A percentile compares a stretch with the other conserved stretches of the same genome.
phyloP scores from a whole-genome alignment of 169 alveolate species.

The Plasmodium coatneyi region DNA sequence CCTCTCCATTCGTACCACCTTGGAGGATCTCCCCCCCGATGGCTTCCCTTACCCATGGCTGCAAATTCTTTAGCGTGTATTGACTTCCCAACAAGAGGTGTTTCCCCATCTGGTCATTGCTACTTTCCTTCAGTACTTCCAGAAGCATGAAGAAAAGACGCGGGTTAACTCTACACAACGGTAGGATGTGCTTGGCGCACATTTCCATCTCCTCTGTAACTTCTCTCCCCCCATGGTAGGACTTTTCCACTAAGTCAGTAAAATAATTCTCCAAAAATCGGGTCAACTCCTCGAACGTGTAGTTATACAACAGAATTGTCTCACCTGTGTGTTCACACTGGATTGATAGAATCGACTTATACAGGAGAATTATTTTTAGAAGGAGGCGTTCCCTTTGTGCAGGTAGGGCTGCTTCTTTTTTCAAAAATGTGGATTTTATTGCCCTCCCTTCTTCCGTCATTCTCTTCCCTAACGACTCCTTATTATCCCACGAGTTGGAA shows the following conservation, averaged over 20 bases:
- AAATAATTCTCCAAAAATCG: conserved; percentile 17
- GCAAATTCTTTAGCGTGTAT: not conserved
- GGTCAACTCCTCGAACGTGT: conserved; percentile 19
- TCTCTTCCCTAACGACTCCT: not conserved
- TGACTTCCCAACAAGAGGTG: not conserved
- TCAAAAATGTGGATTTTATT: not conserved
- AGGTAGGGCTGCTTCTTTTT: not conserved
- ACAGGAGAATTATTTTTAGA: not conserved
- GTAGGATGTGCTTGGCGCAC: conserved; percentile 4
- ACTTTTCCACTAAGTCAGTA: not conserved
- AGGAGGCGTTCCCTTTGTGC: not conserved
- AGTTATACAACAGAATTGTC: conserved; percentile 11
- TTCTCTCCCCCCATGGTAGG: not conserved
- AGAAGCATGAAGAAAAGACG: conserved; percentile 23
- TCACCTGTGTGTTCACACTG: not conserved
- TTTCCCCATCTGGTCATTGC: not conserved
- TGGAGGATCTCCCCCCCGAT: not conserved
- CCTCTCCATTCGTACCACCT: not conserved
- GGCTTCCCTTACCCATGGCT: not conserved
- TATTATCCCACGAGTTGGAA: not conserved
- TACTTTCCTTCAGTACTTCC: not conserved
- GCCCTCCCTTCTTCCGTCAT: not conserved
- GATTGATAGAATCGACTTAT: conserved; percentile 21
- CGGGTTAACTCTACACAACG: conserved; percentile 5
- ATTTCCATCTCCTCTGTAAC: not conserved